phyloP scores from a whole-genome alignment of 2,329 filamentous ascomycete species.

The Diplodia scrobiculata region DNA sequence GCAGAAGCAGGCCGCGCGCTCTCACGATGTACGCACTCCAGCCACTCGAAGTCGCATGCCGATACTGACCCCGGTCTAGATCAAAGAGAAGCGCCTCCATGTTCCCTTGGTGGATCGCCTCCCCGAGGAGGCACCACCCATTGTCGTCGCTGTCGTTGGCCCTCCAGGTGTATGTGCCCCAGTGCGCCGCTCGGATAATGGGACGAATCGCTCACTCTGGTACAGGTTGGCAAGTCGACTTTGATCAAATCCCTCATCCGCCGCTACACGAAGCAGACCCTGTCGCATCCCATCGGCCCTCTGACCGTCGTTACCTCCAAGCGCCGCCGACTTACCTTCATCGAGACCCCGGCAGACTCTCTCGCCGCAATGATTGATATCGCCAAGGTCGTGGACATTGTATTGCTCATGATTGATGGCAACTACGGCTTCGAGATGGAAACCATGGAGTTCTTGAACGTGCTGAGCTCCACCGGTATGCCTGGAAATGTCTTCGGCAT shows the following conservation, averaged over 20 bases:
- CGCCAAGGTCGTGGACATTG: slow-evolving; percentile 95
- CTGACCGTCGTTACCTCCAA: slow-evolving; percentile 97
- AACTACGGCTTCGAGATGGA: slow-evolving; percentile 99
- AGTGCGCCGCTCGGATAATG: slow-evolving; percentile 27
- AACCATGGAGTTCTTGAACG: slow-evolving; percentile 98
- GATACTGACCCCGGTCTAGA: slow-evolving; percentile 51
- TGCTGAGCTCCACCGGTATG: slow-evolving; percentile 93
- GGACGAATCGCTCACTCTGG: background rate
- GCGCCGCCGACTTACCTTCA: slow-evolving; percentile 87
- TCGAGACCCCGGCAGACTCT: slow-evolving; percentile 93
- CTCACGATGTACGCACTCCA: slow-evolving; percentile 63
- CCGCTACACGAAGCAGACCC: slow-evolving; percentile 92
- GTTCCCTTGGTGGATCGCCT: slow-evolving; percentile 94
- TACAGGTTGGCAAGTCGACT: slow-evolving; percentile 79
- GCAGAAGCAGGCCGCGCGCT: slow-evolving; percentile 71
- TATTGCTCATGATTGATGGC: slow-evolving; percentile 96
- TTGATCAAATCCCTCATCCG: slow-evolving; percentile 91
- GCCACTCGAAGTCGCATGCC: too few relatives aligned
- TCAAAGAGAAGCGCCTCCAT: slow-evolving; percentile 94
- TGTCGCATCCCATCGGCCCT: slow-evolving; percentile 85
- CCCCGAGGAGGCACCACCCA: slow-evolving; percentile 90
- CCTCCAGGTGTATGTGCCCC: slow-evolving; percentile 71
- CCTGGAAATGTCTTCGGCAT: slow-evolving; percentile 98
- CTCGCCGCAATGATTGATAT: slow-evolving; percentile 96
- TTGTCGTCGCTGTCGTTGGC: slow-evolving; percentile 90